Evolutionary conservation across 2,329 filamentous ascomycete species (phyloP), one percentile per base, ranked within the genome.

Genomic region (Alternaria atra): DNA sequence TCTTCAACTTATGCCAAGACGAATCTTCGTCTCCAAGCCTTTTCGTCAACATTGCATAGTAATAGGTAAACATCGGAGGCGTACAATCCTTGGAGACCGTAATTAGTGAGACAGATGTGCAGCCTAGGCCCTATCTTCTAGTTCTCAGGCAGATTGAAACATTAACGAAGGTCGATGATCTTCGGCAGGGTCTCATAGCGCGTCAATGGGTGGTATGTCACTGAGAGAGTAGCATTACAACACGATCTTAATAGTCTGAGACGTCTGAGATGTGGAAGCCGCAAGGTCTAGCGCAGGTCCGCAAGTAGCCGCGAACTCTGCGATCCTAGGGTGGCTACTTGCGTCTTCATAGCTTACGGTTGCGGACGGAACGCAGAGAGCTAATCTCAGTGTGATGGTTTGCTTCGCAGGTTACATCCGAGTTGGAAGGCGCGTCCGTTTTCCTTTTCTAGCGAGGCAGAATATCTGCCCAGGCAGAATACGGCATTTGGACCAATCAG

Each of bases 401-500:
- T 34, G 34, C 46, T 35, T 37, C 13, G 46, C 46, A 50, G 30
- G 8, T 50, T 37, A 35, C 32, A 37, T 39, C 40, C 13, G 9
- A 20, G 30, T 35, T 40, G 47, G 55, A 35, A 52, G 9, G 23
- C 39, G 15, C 46, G 15, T 32, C 46, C 39, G 12, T 12, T 35
- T 35, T 30, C 10, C 12, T 32, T 42, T 35, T 43, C n/a, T 9
- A 39, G 29, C 20, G n/a, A 7, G 13, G 29, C 53, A 30, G 53
- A 47, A 30, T 25, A 23, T 48, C 47, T 57, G 55, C 55, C 47
- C 47, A 15, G 39, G 55, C 55, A 57, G 40, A 52, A 51, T 5
- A 43, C 29, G 23, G 30, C 48, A 51, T 32, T 37, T 30, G 20
- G 25, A 23, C 12, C 29, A 50, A n/a, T 25, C 30, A 50, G 15